Conservation (phyloP, 352 stramenopile genomes). For the Phytopythium delawarense region DNA sequence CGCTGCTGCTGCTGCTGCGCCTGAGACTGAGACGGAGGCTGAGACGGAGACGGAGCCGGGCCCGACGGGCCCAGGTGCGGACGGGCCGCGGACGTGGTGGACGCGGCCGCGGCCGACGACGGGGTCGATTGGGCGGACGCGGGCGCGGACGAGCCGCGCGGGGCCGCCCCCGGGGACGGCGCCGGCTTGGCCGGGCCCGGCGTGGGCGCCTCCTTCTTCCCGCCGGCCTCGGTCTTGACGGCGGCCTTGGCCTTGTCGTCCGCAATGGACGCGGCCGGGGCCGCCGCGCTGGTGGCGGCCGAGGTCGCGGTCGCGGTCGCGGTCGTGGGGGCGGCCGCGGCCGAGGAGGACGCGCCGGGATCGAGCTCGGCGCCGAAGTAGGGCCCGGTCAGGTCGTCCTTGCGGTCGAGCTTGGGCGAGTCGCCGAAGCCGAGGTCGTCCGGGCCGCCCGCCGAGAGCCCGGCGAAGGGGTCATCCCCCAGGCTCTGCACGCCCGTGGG, state of each 20-base stretch:
- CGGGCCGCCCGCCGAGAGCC: conserved; percentile 33
- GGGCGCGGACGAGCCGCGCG: not conserved
- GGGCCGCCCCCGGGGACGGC: conserved; percentile 5
- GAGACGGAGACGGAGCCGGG: not conserved
- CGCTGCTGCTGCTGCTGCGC: conserved; percentile 39
- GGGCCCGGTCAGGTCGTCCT: conserved; percentile 37
- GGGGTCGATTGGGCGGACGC: not conserved
- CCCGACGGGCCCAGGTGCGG: conserved; percentile 47
- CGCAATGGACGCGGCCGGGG: conserved; percentile 10
- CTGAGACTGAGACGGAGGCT: conserved; percentile 23
- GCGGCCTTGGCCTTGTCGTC: conserved; percentile 29
- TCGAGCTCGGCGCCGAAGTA: conserved; percentile 76
- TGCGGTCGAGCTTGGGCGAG: conserved; percentile 55
- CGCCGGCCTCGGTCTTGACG: conserved; percentile 22
- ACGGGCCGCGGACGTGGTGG: conserved; percentile 54
- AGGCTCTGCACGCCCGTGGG: conserved; percentile 82
- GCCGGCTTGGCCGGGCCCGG: not conserved
- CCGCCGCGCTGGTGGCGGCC: conserved; percentile 5
- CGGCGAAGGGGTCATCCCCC: conserved; percentile 66
- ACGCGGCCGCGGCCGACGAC: conserved; percentile 8
- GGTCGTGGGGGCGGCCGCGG: conserved; percentile 6
- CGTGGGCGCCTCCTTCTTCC: conserved; percentile 19
- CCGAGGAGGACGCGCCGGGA: conserved; percentile 1
- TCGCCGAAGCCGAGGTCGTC: conserved; percentile 81
- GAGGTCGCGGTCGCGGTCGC: not conserved